A percentile compares a stretch with the other conserved stretches of the same genome.
phyloP scores from a whole-genome alignment of 495 filamentous ascomycete genomes.

The Achaetomiella virescens region DNA sequence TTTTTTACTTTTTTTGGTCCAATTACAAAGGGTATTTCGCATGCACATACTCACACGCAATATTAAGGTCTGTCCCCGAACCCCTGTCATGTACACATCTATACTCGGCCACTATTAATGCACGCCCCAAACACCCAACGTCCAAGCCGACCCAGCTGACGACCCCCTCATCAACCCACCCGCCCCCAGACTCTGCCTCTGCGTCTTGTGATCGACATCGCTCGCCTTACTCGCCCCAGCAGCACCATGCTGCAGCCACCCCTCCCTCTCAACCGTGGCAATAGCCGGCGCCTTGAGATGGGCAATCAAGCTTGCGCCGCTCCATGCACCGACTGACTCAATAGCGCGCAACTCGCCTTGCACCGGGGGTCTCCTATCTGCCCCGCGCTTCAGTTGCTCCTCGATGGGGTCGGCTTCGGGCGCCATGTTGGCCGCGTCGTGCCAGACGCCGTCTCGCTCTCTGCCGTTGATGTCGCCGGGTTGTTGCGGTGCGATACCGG shows the following conservation, averaged over 20 bases:
- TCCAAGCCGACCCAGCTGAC: constrained; percentile 62
- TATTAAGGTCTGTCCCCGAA: too few species aligned
- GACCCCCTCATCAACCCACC: constrained; percentile 45
- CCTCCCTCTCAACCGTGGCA: constrained; percentile 79
- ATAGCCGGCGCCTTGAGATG: constrained; percentile 72
- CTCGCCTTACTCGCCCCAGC: constrained; percentile 60
- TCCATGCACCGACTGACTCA: constrained; percentile 82
- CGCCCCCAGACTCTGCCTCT: constrained; percentile 54
- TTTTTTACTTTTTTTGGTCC: neutral
- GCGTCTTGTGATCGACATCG: constrained; percentile 51
- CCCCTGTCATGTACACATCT: too few species aligned
- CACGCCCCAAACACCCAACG: constrained; percentile 66
- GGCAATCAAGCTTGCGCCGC: constrained; percentile 75
- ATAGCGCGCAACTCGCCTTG: constrained; percentile 64
- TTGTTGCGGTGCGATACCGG: constrained; percentile 4
- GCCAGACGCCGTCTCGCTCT: constrained; percentile 30
- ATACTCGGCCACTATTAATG: neutral
- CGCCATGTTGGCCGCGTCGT: constrained; percentile 38
- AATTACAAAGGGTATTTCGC: too few species aligned
- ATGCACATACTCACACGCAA: too few species aligned
- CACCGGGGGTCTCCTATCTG: constrained; percentile 41
- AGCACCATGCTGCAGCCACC: constrained; percentile 70
- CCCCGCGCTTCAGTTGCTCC: constrained; percentile 50
- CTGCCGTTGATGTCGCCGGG: constrained; percentile 6
- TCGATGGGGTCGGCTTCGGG: constrained; percentile 59